Percentiles rank a stretch among this genome's conserved stretches.
Conservation (phyloP, 441 rosid genomes). For the Isatis lusitanica region DNA sequence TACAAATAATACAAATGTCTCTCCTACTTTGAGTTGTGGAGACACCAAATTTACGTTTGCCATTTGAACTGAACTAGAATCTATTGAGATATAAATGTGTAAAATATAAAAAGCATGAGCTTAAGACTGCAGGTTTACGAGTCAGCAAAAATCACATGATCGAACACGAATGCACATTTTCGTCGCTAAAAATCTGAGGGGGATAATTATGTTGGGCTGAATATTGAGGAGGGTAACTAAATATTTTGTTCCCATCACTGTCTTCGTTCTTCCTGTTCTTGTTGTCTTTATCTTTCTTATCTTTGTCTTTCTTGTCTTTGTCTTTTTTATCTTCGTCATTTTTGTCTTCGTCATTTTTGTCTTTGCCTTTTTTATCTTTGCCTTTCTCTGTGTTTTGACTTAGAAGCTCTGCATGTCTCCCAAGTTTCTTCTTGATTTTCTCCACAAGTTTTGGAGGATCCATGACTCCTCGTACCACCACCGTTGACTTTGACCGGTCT, state of each 20-base stretch:
- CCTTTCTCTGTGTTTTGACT: conserved; percentile 25
- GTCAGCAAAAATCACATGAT: conserved; percentile 42
- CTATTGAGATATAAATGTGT: background rate
- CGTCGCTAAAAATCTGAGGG: conserved; percentile 45
- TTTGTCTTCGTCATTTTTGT: background rate
- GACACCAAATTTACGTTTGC: too few relatives aligned
- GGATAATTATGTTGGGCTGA: conserved; percentile 29
- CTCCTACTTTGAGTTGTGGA: too few relatives aligned
- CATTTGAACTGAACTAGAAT: background rate
- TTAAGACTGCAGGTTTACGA: background rate
- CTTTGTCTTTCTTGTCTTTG: background rate
- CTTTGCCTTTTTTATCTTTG: background rate
- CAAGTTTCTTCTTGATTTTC: conserved; percentile 35
- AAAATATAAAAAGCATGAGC: background rate
- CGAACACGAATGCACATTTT: conserved; percentile 51
- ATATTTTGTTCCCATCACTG: conserved; percentile 10
- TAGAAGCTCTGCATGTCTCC: conserved; percentile 50
- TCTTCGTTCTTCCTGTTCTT: conserved; percentile 2
- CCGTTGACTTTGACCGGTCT: conserved; percentile 48
- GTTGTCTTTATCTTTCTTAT: background rate
- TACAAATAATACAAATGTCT: too few relatives aligned
- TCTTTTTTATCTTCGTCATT: background rate
- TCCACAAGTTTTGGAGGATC: conserved; percentile 48
- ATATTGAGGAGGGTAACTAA: conserved; percentile 45
- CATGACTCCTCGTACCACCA: conserved; percentile 48